These are phyloP conservation scores for Protostelium mycophagum DNA, from an alignment of 78 protist species.

Conservation along the genomic window DNA sequence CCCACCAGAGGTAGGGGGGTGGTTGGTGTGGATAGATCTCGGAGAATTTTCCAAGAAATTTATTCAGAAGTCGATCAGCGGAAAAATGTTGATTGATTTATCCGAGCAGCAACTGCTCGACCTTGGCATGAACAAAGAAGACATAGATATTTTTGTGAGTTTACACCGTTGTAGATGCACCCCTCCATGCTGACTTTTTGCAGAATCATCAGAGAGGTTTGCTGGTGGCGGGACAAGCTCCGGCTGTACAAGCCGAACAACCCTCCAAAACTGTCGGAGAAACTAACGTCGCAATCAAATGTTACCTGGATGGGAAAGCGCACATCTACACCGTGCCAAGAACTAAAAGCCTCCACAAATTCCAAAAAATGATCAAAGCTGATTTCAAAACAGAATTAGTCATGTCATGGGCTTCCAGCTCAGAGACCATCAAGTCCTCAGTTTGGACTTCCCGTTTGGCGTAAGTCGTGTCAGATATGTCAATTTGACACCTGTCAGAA, in stretches of 20 bases:
- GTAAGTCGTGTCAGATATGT: neutral
- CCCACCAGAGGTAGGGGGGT: neutral
- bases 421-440: neutral
- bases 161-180: neutral
- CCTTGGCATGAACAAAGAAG: neutral
- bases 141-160: neutral
- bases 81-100: neutral
- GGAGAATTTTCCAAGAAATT: neutral
- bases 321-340: neutral
- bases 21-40: neutral
- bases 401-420: neutral
- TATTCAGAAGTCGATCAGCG: neutral
- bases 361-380: neutral
- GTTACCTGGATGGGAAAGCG: neutral
- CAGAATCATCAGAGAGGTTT: neutral
- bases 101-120: neutral
- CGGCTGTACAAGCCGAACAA: neutral
- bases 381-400: neutral
- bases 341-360: neutral
- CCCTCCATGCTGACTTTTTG: neutral
- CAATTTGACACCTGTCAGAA: neutral
- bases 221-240: neutral
- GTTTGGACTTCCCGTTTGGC: neutral
- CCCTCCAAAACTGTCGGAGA: neutral
- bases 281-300: neutral